Percentiles rank a stretch among this genome's conserved stretches.
Conservation (phyloP, 2,329 filamentous ascomycete species). For the Trichophyton benhamiae region DNA sequence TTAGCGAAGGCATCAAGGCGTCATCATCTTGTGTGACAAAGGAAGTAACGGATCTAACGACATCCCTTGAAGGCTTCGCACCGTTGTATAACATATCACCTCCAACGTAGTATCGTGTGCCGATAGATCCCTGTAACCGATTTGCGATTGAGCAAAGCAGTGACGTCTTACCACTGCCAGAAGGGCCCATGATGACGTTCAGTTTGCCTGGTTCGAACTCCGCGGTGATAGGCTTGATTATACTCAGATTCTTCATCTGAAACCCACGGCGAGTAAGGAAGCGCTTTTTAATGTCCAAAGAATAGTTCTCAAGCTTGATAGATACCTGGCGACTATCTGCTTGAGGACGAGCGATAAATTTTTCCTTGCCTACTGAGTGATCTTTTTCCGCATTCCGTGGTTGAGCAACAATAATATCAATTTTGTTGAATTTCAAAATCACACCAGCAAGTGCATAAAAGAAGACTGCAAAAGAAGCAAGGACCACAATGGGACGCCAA, state of each 20-base stretch:
- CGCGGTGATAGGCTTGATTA: conserved; percentile 54
- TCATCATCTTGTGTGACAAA: conserved; percentile 72
- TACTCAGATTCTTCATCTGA: conserved; percentile 30
- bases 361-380: conserved; percentile 57
- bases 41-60: conserved; percentile 59
- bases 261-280: conserved; percentile 36
- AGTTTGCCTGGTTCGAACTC: conserved; percentile 56
- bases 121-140: conserved; percentile 49
- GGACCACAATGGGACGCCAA: conserved; percentile 50
- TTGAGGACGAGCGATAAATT: conserved; percentile 45
- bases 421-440: conserved; percentile 51
- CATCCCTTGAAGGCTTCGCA: conserved; percentile 52
- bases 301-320: conserved; percentile 52
- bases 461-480: conserved; percentile 50
- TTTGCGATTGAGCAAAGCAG: conserved; percentile 61
- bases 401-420: conserved; percentile 58
- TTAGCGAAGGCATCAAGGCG: conserved; percentile 59
- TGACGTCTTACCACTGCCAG: conserved; percentile 64
- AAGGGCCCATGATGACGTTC: conserved; percentile 71
- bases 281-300: conserved; percentile 52
- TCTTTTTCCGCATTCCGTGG: conserved; percentile 48
- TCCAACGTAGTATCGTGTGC: conserved; percentile 49
- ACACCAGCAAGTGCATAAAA: conserved; percentile 51
- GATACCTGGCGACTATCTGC: conserved; percentile 49
- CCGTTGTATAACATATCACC: conserved; percentile 60